Evolutionary conservation across 441 rosid genomes (phyloP).

Genomic region (Populus hybrid): DNA sequence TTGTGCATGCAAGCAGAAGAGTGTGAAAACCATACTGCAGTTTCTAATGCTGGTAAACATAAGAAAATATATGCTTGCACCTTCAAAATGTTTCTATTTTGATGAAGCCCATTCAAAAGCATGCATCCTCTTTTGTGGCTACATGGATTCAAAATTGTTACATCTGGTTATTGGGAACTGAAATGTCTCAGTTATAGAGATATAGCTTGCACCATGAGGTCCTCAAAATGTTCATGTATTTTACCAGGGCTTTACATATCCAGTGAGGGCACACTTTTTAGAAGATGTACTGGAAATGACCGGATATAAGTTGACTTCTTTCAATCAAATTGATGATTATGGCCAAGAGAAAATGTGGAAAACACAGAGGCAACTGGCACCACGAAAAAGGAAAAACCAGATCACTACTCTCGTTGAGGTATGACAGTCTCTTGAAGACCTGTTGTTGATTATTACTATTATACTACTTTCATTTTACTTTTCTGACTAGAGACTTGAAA

Average conservation of each 20-base stretch:
- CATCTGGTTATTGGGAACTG: conserved; percentile 6
- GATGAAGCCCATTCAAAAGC: neutral
- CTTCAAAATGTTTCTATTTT: neutral
- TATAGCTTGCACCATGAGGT: neutral
- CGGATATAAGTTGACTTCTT: conserved; percentile 67
- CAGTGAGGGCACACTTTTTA: conserved; percentile 79
- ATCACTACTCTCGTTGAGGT: conserved; percentile 95
- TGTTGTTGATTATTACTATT: neutral
- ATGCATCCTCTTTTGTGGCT: neutral
- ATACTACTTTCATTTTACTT: conserved; percentile 17
- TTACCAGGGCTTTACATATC: conserved; percentile 86
- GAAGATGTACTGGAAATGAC: conserved; percentile 92
- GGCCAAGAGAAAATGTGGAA: conserved; percentile 99
- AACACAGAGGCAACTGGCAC: conserved; percentile 87
- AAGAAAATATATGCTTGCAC: neutral
- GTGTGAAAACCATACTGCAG: conserved; percentile 5
- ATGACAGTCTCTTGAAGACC: conserved; percentile 10
- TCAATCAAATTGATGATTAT: conserved; percentile 50
- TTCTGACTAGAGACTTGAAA: neutral
- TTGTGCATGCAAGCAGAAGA: neutral
- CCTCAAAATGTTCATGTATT: conserved; percentile 14
- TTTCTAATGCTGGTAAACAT: neutral
- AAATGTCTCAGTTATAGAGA: neutral
- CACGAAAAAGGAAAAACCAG: conserved; percentile 32
- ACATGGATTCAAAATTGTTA: neutral